These are phyloP conservation scores for Apophysomyces variabilis DNA, from an alignment of 371 early-diverging fungal genomes.

Conservation along the genomic window DNA sequence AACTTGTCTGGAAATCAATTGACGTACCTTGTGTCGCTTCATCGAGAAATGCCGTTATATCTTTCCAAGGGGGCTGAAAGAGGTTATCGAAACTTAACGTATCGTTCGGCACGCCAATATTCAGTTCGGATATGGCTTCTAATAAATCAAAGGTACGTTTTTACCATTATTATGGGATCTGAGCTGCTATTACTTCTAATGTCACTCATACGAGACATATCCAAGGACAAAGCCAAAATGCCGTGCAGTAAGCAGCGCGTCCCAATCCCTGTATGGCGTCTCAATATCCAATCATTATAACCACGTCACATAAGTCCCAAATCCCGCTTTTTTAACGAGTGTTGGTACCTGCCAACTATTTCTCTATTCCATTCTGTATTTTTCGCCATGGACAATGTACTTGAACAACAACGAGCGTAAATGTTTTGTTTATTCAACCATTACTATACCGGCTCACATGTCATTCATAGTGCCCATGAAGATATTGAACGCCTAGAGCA, in stretches of 20 bases:
- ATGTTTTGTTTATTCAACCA: neutral
- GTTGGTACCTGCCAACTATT: too few species aligned
- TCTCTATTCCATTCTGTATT: neutral
- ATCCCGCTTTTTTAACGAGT: too few species aligned
- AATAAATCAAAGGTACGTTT: neutral
- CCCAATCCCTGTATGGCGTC: too few species aligned
- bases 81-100: constrained; percentile 8
- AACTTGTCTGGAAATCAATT: neutral
- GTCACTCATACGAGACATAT: constrained; percentile 15
- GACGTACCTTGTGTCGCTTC: constrained; percentile 56
- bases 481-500: constrained; percentile 92
- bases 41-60: constrained; percentile 59
- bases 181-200: constrained; percentile 18
- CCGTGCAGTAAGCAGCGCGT: too few species aligned
- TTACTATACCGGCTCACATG: neutral
- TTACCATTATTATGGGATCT: neutral
- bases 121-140: constrained; percentile 32
- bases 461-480: constrained; percentile 71
- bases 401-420: constrained; percentile 75
- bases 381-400: constrained; percentile 60
- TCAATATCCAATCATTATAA: neutral
- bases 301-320: too few species aligned
- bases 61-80: constrained; percentile 48
- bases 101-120: constrained; percentile 23
- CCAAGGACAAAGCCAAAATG: neutral